Percentiles rank a stretch among this genome's conserved stretches.
Conservation (phyloP, 1,284 basidiomycete genomes). For the Pseudozyma pruni region DNA sequence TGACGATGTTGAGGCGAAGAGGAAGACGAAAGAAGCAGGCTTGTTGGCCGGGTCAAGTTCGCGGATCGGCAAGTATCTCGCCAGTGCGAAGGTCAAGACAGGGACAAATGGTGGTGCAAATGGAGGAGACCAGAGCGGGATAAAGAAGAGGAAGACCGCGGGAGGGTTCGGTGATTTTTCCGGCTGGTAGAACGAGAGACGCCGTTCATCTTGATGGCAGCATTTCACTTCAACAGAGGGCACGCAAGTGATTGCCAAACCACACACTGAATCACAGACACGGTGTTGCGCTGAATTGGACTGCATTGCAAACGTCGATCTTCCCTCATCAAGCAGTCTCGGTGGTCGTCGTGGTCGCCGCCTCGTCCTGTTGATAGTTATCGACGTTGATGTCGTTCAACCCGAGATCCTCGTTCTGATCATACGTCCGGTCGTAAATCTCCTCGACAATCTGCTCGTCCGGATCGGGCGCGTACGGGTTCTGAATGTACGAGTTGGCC, state of each 20-base stretch:
- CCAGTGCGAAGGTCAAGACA: not conserved
- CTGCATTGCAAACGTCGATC: too few species aligned
- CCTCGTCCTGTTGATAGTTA: conserved; percentile 37
- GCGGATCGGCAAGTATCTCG: conserved; percentile 41
- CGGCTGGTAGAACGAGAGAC: conserved; percentile 43
- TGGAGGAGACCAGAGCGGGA: not conserved
- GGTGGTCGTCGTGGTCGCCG: not conserved
- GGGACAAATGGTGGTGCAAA: not conserved
- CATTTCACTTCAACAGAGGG: too few species aligned
- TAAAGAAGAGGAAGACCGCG: conserved; percentile 19
- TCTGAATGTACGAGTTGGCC: conserved; percentile 95
- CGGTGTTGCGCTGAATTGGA: too few species aligned
- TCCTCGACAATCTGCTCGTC: conserved; percentile 74
- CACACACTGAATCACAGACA: too few species aligned
- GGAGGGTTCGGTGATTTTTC: conserved; percentile 62
- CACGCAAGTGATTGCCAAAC: too few species aligned
- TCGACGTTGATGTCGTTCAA: conserved; percentile 92
- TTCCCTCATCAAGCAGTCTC: not conserved
- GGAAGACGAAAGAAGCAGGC: not conserved
- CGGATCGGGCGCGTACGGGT: conserved; percentile 74
- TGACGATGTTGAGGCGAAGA: not conserved
- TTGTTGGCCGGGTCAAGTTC: conserved; percentile 6
- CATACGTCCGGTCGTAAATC: conserved; percentile 82
- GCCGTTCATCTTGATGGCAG: too few species aligned
- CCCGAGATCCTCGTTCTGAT: conserved; percentile 95